Evolutionary conservation across 73 alveolate genomes (phyloP).

Genomic region (Paramecium biaurelia): DNA sequence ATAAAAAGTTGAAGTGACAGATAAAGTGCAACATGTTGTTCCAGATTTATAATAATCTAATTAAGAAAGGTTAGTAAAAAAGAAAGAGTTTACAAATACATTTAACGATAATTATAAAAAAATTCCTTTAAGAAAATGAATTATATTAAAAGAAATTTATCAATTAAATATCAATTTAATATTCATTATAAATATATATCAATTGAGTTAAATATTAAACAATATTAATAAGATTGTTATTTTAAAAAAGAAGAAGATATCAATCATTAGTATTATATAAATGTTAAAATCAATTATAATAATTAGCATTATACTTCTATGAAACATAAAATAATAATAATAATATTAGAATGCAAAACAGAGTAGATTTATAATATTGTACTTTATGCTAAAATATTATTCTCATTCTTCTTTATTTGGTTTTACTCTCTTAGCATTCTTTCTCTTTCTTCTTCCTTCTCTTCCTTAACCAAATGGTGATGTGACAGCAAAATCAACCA

Average conservation of each 20-base stretch:
- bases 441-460: slow-evolving; percentile 87
- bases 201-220: no score
- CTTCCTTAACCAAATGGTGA: slow-evolving; percentile 84
- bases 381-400: not conserved
- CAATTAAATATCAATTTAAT: not conserved
- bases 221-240: no score
- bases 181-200: no score
- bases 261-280: no score
- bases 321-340: not conserved
- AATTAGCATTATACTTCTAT: not conserved
- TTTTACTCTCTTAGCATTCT: slow-evolving; percentile 75
- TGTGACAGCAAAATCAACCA: slow-evolving; percentile 88
- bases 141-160: not conserved
- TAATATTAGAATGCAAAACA: not conserved
- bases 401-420: slow-evolving; percentile 62
- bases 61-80: slow-evolving; percentile 20
- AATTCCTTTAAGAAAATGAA: slow-evolving; percentile 66
- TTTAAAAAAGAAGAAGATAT: no score
- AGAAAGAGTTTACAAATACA: slow-evolving; percentile 58
- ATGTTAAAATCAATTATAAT: no score
- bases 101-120: slow-evolving; percentile 50
- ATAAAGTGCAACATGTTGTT: slow-evolving; percentile 23
- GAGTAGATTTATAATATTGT: slow-evolving; percentile 18
- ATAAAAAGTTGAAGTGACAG: not conserved
- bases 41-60: not conserved